Evolutionary conservation across 768 basidiomycete species (phyloP), one percentile per base, ranked within the genome.

Genomic region (Cystobasidiopsis lactophilus): DNA sequence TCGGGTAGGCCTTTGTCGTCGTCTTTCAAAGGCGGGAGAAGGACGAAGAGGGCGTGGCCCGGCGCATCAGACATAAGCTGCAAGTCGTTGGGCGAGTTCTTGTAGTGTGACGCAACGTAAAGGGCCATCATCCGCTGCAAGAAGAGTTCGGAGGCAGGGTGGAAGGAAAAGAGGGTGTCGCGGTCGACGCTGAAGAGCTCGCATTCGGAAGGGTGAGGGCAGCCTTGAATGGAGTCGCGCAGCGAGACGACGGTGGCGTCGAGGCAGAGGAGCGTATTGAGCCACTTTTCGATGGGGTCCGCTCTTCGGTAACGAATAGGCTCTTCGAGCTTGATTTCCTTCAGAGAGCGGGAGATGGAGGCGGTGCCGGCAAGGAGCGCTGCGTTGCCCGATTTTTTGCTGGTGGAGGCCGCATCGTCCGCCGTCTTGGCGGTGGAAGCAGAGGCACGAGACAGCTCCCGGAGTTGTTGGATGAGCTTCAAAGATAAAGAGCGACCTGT

Each of bases 41-140:
- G 75, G 1, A 98, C 93, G 59, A 96, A 98, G 14, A 98, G 74
- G 61, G 89, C 85, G 64, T 96, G 91, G 0, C 86, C 89, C 0
- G 93, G 93, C 0, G 93, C 93, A 61, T 98, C 93, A 11, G 82
- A 84, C 66, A 96, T 76, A 49, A 98, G 75, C 66, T 96, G 91
- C n/a, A 98, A 73, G 65, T 98, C 93, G 64, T 98, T 96, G 19
- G 93, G 93, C 63, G 89, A 85, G 67, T 96, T 98, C 69, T 98
- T 98, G 72, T 98, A 98, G 65, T 98, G 93, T 48, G 81, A 82
- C 1, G 93, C 85, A 49, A 96, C 91, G 66, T 95, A 98, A 1
- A 96, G 73, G 18, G 85, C 80, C 88, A 95, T 93, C 81, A 96
- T 88, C 33, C 89, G 77, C 67, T 98, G 93, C 27, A 98, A 74